Evolutionary conservation across 23 red algal species (phyloP), one percentile per base, ranked within the genome.

Genomic region (Agarophyton chilense): DNA sequence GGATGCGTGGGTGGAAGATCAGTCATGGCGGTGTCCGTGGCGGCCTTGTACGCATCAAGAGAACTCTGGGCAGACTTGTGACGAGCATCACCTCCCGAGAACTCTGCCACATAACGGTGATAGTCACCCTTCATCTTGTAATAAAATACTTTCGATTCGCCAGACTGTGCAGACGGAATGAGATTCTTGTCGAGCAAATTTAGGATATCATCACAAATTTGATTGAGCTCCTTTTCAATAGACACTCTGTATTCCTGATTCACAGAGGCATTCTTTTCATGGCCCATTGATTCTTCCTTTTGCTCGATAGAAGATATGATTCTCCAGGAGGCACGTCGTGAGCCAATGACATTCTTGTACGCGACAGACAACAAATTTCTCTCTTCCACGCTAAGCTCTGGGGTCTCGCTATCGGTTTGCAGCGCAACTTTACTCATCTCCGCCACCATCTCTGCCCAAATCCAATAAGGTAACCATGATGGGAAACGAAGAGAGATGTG

Each of bases 291-390:
- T 73, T 99, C 97, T 64, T 99, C 97, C 78, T 96, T 96, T 45
- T 96, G 93, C 83, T 99, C 93, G 67, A 99, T 99, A n/a, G 97
- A 99, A 80, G 93, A 96, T 22, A 99, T 91, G 68, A 99, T 99
- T 71, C 97, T 80, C 97, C 97, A 99, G 47, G 97, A 95, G 12
- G 97, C 97, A 71, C 97, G 89, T 53, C 93, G 93, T 39, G 97
- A 84, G 38, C 97, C 97, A 56, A 99, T 99, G 5, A 99, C 93
- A 74, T 99, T 99, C 88, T 99, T 99, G 81, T 94, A 99, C 16
- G 97, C 97, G 29, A 99, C 97, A 7, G 97, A 99, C 22, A 99
- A 68, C n/a, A 99, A 76, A 78, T 99, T 99, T 11, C 97, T 83
- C 87, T 99, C 97, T 93, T 99, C 97, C 7, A 99, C 94, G 45